These are phyloP conservation scores for Amanita rimosa DNA, from an alignment of 768 basidiomycete genomes.

Conservation along the genomic window DNA sequence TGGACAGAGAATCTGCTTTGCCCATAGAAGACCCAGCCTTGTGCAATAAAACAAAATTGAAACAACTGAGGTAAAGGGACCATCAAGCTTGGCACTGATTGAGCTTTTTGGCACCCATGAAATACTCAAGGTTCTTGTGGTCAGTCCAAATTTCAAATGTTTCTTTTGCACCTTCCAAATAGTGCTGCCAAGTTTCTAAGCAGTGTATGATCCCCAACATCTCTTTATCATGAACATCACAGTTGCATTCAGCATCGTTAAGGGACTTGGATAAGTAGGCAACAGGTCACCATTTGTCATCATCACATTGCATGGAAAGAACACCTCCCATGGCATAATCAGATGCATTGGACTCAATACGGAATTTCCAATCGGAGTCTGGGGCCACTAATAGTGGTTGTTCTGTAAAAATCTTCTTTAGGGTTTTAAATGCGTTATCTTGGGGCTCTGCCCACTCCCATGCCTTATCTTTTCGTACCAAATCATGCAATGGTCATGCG, in stretches of 20 bases:
- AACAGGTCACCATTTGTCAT: neutral
- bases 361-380: neutral
- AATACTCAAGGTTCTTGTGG: conserved; percentile 8
- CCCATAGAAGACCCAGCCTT: neutral
- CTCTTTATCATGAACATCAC: neutral
- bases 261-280: neutral
- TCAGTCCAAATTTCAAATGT: conserved; percentile 6
- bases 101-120: neutral
- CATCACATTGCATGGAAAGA: neutral
- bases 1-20: neutral
- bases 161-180: too few species aligned
- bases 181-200: too few species aligned
- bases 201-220: too few species aligned
- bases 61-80: neutral
- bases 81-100: neutral
- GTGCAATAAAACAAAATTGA: neutral
- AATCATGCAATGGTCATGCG: neutral
- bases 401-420: neutral
- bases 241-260: neutral
- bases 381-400: neutral
- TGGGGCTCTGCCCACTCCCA: neutral
- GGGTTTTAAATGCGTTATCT: neutral
- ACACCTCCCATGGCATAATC: neutral
- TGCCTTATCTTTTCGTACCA: neutral
- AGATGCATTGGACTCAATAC: neutral